These are phyloP conservation scores for Dovyalis caffra DNA, from an alignment of 345 rosid genomes.

Conservation along the genomic window DNA sequence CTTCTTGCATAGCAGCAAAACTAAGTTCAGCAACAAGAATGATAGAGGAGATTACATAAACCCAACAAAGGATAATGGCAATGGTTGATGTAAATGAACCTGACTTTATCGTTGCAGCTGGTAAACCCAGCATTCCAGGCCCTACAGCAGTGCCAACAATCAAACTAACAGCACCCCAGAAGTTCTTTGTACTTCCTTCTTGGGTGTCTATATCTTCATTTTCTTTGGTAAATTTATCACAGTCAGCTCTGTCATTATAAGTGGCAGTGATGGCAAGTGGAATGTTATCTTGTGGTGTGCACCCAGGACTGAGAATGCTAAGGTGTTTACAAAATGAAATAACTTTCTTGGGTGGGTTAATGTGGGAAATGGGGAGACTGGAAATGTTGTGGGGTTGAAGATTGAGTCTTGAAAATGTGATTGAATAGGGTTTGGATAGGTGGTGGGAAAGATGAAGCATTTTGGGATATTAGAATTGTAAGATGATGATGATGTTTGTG, in stretches of 20 bases:
- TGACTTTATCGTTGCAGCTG: constrained; percentile 73
- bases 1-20: constrained; percentile 85
- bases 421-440: constrained; percentile 6
- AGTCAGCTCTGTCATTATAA: not conserved
- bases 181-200: constrained; percentile 42
- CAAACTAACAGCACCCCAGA: constrained; percentile 93
- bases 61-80: constrained; percentile 68
- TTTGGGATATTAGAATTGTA: not conserved
- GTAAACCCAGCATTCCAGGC: constrained; percentile 89
- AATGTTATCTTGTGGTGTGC: not conserved
- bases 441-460: constrained; percentile 18
- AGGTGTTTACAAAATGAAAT: not conserved
- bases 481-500: not conserved
- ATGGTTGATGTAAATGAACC: constrained; percentile 73
- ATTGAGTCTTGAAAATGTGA: constrained; percentile 19
- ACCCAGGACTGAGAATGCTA: constrained; percentile 4
- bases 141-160: constrained; percentile 93
- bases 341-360: not conserved
- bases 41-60: constrained; percentile 79
- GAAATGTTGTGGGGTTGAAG: not conserved
- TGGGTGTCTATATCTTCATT: constrained; percentile 3
- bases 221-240: not conserved
- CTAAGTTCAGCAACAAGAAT: constrained; percentile 86
- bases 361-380: constrained; percentile 9
- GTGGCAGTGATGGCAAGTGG: not conserved